phyloP scores from a whole-genome alignment of 1,284 basidiomycete species.

The Microstroma glucosiphilum region DNA sequence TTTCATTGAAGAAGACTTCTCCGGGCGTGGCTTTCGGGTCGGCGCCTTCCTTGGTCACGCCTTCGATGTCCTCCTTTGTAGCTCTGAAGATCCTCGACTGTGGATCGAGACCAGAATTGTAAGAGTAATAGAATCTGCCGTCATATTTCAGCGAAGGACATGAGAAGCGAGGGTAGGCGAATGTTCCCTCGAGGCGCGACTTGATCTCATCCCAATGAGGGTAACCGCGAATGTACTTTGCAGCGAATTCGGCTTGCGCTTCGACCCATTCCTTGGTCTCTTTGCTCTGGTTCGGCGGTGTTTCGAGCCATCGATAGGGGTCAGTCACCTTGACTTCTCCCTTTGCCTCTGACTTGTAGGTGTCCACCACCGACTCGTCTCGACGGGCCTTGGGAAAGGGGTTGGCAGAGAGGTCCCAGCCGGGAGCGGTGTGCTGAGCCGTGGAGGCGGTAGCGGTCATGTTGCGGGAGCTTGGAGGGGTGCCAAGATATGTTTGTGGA shows the following conservation, averaged over 20 bases:
- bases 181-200: constrained; percentile 36
- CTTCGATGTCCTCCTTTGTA: constrained; percentile 27
- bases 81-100: constrained; percentile 42
- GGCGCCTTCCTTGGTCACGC: constrained; percentile 17
- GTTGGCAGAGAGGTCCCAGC: constrained; percentile 30
- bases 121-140: constrained; percentile 44
- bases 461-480: neutral
- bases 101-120: constrained; percentile 45
- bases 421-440: constrained; percentile 19
- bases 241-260: constrained; percentile 39
- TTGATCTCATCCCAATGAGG: constrained; percentile 36
- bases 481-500: neutral
- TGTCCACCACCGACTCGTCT: constrained; percentile 26
- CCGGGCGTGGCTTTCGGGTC: constrained; percentile 28
- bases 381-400: constrained; percentile 44
- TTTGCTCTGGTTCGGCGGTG: constrained; percentile 37
- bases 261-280: constrained; percentile 45
- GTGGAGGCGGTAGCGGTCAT: neutral
- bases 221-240: constrained; percentile 32
- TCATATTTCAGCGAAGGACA: constrained; percentile 41
- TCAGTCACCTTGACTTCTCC: constrained; percentile 43
- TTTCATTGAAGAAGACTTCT: constrained; percentile 44
- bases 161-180: constrained; percentile 43
- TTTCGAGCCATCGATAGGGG: constrained; percentile 48
- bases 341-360: constrained; percentile 33